phyloP scores from a whole-genome alignment of 1,284 basidiomycete genomes.

The Sutorius eximius region DNA sequence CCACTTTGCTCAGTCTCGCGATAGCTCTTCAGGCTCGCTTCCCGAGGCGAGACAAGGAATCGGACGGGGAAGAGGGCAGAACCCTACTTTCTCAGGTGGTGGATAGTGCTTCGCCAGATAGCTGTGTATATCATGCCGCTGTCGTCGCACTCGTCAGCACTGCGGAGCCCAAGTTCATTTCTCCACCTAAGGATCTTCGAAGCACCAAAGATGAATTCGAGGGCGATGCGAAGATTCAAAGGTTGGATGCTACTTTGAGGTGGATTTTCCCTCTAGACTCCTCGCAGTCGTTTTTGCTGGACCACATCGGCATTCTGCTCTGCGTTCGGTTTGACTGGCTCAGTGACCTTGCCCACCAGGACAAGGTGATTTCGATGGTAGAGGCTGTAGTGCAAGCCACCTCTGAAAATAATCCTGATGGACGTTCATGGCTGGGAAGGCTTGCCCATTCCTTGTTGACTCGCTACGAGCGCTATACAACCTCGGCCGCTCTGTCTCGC shows the following conservation, averaged over 20 bases:
- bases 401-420: too few relatives aligned
- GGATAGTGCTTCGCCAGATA: not conserved
- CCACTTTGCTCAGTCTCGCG: not conserved
- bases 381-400: not conserved
- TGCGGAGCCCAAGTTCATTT: not conserved
- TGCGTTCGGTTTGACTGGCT: not conserved
- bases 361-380: not conserved
- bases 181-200: not conserved
- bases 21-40: not conserved
- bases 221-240: not conserved
- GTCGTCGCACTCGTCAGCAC: not conserved
- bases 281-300: not conserved
- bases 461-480: too few relatives aligned
- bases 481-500: too few relatives aligned
- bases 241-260: not conserved
- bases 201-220: not conserved
- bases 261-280: not conserved
- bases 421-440: too few relatives aligned
- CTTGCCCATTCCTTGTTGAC: too few relatives aligned
- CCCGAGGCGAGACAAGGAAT: not conserved
- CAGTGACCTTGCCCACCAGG: not conserved
- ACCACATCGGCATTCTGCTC: slow-evolving; percentile 1
- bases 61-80: not conserved
- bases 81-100: not conserved
- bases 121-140: not conserved